These are phyloP conservation scores for Stylosanthes scabra DNA, from an alignment of 331 rosid species.

Conservation along the genomic window DNA sequence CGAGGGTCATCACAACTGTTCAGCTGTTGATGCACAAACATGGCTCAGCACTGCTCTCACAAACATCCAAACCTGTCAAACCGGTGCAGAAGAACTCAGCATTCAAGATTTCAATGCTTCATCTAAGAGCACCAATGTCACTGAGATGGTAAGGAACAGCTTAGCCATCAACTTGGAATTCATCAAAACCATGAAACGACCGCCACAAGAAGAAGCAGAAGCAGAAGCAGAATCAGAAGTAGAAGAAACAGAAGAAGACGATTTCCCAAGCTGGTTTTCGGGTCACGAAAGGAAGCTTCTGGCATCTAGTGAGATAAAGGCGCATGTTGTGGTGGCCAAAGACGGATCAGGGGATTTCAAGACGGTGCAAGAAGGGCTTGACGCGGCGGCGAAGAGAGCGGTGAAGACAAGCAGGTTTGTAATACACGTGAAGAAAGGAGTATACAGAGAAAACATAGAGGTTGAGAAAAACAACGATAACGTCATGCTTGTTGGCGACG, in stretches of 20 bases:
- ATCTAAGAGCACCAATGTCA: constrained; percentile 49
- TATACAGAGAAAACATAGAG: constrained; percentile 74
- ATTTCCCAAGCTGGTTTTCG: constrained; percentile 72
- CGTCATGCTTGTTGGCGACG: constrained; percentile 80
- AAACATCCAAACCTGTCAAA: constrained; percentile 61
- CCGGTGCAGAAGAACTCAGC: constrained; percentile 53
- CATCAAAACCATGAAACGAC: constrained; percentile 7
- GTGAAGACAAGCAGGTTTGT: constrained; percentile 47
- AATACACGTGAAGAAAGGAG: constrained; percentile 73
- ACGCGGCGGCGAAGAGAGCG: constrained; percentile 65
- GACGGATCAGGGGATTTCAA: constrained; percentile 74
- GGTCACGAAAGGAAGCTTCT: constrained; percentile 58
- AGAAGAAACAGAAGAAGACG: not conserved
- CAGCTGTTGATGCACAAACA: constrained; percentile 71
- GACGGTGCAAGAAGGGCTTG: constrained; percentile 70
- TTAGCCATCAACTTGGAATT: constrained; percentile 62
- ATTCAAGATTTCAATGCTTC: constrained; percentile 49
- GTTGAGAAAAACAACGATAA: constrained; percentile 59
- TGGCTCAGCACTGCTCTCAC: constrained; percentile 95
- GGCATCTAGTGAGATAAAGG: constrained; percentile 45
- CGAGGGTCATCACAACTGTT: constrained; percentile 2
- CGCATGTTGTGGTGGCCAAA: constrained; percentile 74
- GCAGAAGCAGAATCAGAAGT: too few relatives aligned
- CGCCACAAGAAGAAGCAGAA: not conserved
- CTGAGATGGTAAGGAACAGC: constrained; percentile 69